A percentile compares a stretch with the other conserved stretches of the same genome.
phyloP scores from a whole-genome alignment of 2,329 filamentous ascomycete genomes.

The Purpureocillium lavendulum region DNA sequence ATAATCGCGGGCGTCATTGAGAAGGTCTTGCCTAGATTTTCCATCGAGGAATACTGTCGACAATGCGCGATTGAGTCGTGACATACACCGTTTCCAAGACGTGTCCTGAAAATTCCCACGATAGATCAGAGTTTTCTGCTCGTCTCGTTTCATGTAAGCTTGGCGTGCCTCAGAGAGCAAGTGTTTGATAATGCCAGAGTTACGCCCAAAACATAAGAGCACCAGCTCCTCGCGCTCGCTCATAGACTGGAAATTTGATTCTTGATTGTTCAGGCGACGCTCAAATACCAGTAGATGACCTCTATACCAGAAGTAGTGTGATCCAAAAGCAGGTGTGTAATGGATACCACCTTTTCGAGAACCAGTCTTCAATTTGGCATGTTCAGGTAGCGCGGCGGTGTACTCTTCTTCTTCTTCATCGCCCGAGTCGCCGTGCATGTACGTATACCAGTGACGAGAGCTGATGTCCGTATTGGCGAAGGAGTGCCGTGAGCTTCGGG shows the following conservation, averaged over 20 bases:
- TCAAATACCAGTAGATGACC: constrained; percentile 46
- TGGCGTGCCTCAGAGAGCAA: constrained; percentile 50
- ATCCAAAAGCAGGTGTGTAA: constrained; percentile 61
- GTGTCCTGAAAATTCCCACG: constrained; percentile 42
- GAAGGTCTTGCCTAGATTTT: constrained; percentile 47
- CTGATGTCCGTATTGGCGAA: too few relatives aligned
- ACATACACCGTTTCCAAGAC: constrained; percentile 54
- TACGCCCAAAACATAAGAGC: constrained; percentile 53
- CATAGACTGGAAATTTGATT: too few relatives aligned
- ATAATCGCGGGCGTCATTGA: constrained; percentile 55
- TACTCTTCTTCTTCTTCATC: too few relatives aligned
- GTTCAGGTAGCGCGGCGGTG: too few relatives aligned
- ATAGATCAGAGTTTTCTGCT: constrained; percentile 57
- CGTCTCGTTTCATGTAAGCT: constrained; percentile 47
- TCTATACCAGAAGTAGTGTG: constrained; percentile 61
- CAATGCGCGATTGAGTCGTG: constrained; percentile 50
- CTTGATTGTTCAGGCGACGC: too few relatives aligned
- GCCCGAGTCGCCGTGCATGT: too few relatives aligned
- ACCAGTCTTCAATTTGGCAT: too few relatives aligned
- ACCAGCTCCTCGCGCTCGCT: constrained; percentile 51
- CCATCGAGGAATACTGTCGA: constrained; percentile 59
- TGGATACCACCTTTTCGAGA: too few relatives aligned
- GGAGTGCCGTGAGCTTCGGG: too few relatives aligned
- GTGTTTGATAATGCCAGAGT: constrained; percentile 52
- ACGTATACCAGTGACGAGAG: too few relatives aligned